These are phyloP conservation scores for Phytophthora nicotianae DNA, from an alignment of 352 stramenopile species.

Conservation along the genomic window DNA sequence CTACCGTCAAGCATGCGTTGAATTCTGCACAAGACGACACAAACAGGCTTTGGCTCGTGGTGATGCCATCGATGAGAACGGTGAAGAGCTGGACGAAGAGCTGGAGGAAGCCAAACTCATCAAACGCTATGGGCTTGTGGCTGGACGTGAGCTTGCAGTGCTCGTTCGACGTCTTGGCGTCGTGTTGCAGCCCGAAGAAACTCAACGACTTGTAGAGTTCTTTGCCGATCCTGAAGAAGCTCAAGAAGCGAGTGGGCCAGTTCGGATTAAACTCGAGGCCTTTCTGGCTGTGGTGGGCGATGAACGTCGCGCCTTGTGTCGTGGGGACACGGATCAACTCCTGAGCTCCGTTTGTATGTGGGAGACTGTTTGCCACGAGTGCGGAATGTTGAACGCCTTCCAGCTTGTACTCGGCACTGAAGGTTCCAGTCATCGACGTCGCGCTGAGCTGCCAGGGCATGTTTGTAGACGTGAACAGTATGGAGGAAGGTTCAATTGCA, in stretches of 20 bases:
- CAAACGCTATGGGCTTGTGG: constrained; percentile 54
- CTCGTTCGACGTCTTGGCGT: constrained; percentile 79
- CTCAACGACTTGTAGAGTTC: constrained; percentile 82
- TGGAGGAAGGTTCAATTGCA: constrained; percentile 51
- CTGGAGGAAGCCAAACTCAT: constrained; percentile 73
- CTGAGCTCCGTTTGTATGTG: constrained; percentile 90
- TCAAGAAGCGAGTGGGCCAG: constrained; percentile 34
- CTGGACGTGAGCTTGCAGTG: constrained; percentile 54
- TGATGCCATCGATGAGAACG: constrained; percentile 55
- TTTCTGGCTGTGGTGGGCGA: constrained; percentile 89
- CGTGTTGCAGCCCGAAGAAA: constrained; percentile 79
- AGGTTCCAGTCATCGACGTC: constrained; percentile 47
- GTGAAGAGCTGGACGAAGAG: constrained; percentile 67
- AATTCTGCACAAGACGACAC: constrained; percentile 67
- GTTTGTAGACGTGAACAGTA: constrained; percentile 61
- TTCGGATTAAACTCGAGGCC: constrained; percentile 47
- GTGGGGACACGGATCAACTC: constrained; percentile 76
- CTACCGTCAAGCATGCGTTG: constrained; percentile 81
- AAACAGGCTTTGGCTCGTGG: constrained; percentile 57
- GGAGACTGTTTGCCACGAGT: constrained; percentile 92
- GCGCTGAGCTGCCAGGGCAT: constrained; percentile 73
- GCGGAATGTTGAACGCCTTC: constrained; percentile 91
- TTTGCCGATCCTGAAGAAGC: constrained; percentile 73
- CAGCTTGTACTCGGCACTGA: constrained; percentile 73
- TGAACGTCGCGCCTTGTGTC: constrained; percentile 58